Conservation (phyloP, 2,329 filamentous ascomycete species). For the Lecanicillium sp. region DNA sequence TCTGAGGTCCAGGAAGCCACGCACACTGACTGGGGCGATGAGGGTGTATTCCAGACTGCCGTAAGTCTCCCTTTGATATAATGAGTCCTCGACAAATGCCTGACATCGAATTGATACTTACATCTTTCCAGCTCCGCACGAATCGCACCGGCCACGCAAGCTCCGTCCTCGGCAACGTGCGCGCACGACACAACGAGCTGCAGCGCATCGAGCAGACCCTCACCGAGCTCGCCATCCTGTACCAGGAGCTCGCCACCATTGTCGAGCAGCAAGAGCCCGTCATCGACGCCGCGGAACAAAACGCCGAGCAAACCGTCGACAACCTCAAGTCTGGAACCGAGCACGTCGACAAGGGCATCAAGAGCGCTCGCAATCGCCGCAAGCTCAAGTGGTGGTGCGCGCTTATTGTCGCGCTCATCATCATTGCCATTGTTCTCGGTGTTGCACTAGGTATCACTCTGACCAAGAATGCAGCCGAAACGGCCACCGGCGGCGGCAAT, state of each 20-base stretch:
- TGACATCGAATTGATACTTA: constrained; percentile 5
- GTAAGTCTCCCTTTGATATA: no score
- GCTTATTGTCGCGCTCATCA: constrained; percentile 49
- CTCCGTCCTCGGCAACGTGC: constrained; percentile 68
- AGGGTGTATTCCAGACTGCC: constrained; percentile 75
- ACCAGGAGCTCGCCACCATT: constrained; percentile 65
- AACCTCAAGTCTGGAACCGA: constrained; percentile 62
- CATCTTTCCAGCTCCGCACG: constrained; percentile 52
- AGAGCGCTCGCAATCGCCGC: constrained; percentile 55
- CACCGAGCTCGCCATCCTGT: constrained; percentile 59
- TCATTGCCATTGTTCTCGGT: constrained; percentile 45
- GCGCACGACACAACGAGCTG: constrained; percentile 76
- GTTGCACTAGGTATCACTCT: constrained; percentile 45
- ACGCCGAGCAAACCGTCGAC: constrained; percentile 56
- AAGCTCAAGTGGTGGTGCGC: constrained; percentile 80
- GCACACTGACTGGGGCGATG: constrained; percentile 64
- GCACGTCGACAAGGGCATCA: constrained; percentile 60
- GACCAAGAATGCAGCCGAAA: constrained; percentile 12
- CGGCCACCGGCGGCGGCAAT: no score
- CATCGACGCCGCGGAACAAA: constrained; percentile 53
- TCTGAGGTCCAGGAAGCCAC: constrained; percentile 61
- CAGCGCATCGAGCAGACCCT: constrained; percentile 72
- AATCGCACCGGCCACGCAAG: constrained; percentile 68
- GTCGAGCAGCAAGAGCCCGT: constrained; percentile 64
- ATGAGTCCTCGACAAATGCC: no score